Conservation (phyloP, 129 eudicot genomes). For the Dittrichia graveolens region DNA sequence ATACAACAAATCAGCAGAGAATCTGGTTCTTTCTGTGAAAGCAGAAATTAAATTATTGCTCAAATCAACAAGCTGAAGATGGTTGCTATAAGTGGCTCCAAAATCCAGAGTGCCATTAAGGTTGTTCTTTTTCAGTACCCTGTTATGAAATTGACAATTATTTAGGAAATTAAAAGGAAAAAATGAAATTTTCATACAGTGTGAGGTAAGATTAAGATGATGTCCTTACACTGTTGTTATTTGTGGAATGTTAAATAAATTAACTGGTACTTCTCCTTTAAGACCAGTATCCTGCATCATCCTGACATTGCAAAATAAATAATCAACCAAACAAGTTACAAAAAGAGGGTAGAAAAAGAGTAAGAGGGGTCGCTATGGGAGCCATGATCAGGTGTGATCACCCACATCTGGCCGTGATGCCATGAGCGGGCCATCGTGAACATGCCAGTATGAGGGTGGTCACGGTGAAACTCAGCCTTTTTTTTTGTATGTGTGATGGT, state of each 20-base stretch:
- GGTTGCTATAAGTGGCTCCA: conserved; percentile 46
- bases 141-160: conserved; percentile 20
- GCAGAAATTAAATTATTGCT: conserved; percentile 48
- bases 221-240: conserved; percentile 66
- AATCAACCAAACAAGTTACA: background rate
- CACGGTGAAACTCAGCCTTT: too few relatives aligned
- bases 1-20: conserved; percentile 42
- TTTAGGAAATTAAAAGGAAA: background rate
- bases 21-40: conserved; percentile 33
- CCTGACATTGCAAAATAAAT: conserved; percentile 39
- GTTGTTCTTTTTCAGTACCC: conserved; percentile 50
- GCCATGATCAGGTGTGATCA: too few relatives aligned
- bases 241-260: conserved; percentile 56
- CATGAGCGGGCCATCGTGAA: too few relatives aligned
- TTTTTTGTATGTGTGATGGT: too few relatives aligned
- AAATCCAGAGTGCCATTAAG: conserved; percentile 57
- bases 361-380: too few relatives aligned
- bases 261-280: conserved; percentile 59
- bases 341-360: too few relatives aligned
- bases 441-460: too few relatives aligned
- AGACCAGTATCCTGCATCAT: conserved; percentile 52
- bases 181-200: background rate
- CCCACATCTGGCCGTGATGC: too few relatives aligned
- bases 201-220: background rate
- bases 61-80: conserved; percentile 55